Base-by-base conservation (phyloP, 163 green algal species). In the Prototheca stagnorum region DNA sequence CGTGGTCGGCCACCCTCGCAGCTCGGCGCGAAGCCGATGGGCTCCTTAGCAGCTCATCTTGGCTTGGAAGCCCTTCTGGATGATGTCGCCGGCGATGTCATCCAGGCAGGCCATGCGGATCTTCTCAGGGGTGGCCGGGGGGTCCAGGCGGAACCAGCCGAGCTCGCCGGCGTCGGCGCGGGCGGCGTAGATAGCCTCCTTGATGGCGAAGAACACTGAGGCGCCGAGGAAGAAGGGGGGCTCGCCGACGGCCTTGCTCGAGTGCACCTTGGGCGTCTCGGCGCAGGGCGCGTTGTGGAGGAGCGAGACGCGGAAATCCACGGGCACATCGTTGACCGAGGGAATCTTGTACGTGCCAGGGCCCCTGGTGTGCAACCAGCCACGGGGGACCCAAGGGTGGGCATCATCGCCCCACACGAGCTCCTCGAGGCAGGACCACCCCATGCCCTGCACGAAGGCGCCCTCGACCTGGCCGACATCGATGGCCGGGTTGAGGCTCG, bases 381-480 rank as follows among this genome's bases (percentile, higher is more conserved):
- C 84, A 0, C 74, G 82, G 0, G 56, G 61, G 24, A 96, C 70
- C 88, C 88, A 97, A 0, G 62, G 49, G 64, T 97, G 89, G 47
- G 83, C 67, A 43, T 72, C 64, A 67, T 98, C 88, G 0, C 88
- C 89, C 78, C 84, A 95, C 47, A 88, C 73, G 53, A 97, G 61
- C 76, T 98, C 88, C 77, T 98, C 88, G 5, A 96, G 70, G 44
- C 73, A 84, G 37, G 74, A 64, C 88, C 87, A 97, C 17, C 88
- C 88, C 77, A 97, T 77, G 45, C 88, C 88, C 67, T 82, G 73
- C 34, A 94, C 75, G 66, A 94, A 96, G 3, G 74, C 86, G 24
- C 86, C 86, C 65, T 96, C 86, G 39, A 96, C 72, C 77, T 97
- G 88, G 0, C 88, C 88, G 31, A 98, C 85, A 72, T 98, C 88